Evolutionary conservation across 1,139 yeast species (phyloP).

Genomic region (Blastobotrys elegans): DNA sequence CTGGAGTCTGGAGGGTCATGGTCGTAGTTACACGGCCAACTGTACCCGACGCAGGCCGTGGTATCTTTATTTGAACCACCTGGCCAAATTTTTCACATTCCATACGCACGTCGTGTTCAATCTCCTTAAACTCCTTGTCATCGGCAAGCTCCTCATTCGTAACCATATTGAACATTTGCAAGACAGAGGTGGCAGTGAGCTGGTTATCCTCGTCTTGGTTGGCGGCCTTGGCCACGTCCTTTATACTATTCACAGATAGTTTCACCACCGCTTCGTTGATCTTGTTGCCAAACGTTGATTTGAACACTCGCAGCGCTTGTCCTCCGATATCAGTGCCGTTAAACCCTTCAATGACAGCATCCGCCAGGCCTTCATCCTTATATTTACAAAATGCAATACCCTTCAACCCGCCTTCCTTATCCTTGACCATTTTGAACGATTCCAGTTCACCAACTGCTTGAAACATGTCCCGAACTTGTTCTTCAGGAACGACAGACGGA

Average conservation of each 20-base stretch:
- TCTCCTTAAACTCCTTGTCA: constrained; percentile 45
- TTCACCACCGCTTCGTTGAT: constrained; percentile 15
- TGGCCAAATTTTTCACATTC: constrained; percentile 53
- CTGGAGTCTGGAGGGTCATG: constrained; percentile 38
- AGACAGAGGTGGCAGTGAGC: constrained; percentile 40
- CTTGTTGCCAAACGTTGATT: constrained; percentile 34
- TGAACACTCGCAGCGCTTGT: constrained; percentile 32
- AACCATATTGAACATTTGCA: constrained; percentile 62
- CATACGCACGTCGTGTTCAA: constrained; percentile 47
- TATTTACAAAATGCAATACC: constrained; percentile 46
- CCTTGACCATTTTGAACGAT: constrained; percentile 34
- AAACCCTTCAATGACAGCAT: constrained; percentile 30
- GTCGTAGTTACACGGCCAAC: constrained; percentile 33
- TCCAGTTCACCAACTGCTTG: constrained; percentile 38
- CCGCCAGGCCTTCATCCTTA: constrained; percentile 26
- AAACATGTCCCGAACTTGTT: constrained; percentile 36
- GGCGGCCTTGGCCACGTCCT: constrained; percentile 24
- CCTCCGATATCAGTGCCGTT: constrained; percentile 34
- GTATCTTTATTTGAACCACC: constrained; percentile 55
- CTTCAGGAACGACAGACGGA: constrained; percentile 38
- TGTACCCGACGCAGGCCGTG: constrained; percentile 52
- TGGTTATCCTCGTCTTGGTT: constrained; percentile 16
- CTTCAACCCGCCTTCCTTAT: constrained; percentile 36
- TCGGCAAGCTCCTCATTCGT: constrained; percentile 60
- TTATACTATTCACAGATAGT: constrained; percentile 12